Conservation (phyloP, 148 eudicot genomes). For the Rhododendron ovatum region DNA sequence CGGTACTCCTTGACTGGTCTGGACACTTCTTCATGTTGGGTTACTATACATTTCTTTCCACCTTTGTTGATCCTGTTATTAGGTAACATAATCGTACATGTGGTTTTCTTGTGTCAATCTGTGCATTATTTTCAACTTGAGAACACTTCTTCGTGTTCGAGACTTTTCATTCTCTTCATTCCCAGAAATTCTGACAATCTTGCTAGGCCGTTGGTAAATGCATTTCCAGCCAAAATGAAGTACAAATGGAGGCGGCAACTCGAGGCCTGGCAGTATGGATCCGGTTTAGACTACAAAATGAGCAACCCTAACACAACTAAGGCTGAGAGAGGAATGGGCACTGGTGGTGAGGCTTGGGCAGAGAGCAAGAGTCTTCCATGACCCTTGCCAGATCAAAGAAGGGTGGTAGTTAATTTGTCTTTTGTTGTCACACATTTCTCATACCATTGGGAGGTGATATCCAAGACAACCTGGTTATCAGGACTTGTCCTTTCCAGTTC, state of each 20-base stretch:
- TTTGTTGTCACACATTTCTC: not conserved
- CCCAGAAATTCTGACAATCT: not conserved
- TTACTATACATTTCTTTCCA: conserved; percentile 75
- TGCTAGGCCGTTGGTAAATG: conserved; percentile 53
- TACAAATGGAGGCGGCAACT: conserved; percentile 75
- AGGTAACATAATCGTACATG: conserved; percentile 37
- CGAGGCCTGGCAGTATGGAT: conserved; percentile 92
- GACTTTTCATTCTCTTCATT: not conserved
- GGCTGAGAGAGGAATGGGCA: not conserved
- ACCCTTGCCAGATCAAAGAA: not conserved
- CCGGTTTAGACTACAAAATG: conserved; percentile 75
- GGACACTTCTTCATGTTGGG: conserved; percentile 92
- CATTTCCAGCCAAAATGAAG: conserved; percentile 53
- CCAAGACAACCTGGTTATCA: not conserved
- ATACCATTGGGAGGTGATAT: not conserved
- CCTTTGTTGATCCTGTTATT: conserved; percentile 59
- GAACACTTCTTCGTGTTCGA: not conserved
- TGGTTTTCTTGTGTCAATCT: not conserved
- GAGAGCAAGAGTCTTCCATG: not conserved
- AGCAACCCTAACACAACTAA: not conserved
- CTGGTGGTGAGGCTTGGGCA: not conserved
- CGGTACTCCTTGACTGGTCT: conserved; percentile 79
- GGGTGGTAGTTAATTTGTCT: not conserved
- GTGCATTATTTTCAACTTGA: not conserved
- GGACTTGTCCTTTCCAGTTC: not conserved